Percentiles rank a stretch among this genome's conserved stretches.
These are phyloP conservation scores for Sarcodon aspratus DNA, from an alignment of 768 basidiomycete species.

Conservation along the genomic window DNA sequence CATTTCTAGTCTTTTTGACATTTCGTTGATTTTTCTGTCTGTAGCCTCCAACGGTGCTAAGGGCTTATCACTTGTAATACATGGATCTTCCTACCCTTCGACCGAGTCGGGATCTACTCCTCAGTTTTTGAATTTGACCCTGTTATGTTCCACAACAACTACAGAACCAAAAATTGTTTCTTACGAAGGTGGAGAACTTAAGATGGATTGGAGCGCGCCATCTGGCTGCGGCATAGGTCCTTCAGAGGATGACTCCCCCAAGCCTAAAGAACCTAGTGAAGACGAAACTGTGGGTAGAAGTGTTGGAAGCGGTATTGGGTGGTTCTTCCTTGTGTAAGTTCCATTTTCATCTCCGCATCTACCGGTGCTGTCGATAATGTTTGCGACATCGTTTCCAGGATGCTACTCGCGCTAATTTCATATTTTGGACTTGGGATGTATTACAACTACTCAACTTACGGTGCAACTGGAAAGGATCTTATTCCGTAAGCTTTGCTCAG, in stretches of 20 bases:
- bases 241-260: slow-evolving; percentile 5
- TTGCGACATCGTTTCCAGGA: slow-evolving; percentile 20
- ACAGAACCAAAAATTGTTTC: slow-evolving; percentile 41
- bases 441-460: slow-evolving; percentile 83
- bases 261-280: slow-evolving; percentile 20
- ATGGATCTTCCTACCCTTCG: slow-evolving; percentile 52
- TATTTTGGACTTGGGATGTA: slow-evolving; percentile 79
- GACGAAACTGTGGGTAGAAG: slow-evolving; percentile 44
- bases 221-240: slow-evolving; percentile 41
- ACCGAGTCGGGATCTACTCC: slow-evolving; percentile 27
- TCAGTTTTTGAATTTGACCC: slow-evolving; percentile 50
- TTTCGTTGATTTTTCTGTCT: not conserved
- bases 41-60: slow-evolving; percentile 18
- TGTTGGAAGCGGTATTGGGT: slow-evolving; percentile 76
- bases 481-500: slow-evolving; percentile 55
- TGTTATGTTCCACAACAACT: slow-evolving; percentile 39
- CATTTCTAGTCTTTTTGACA: not conserved
- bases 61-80: slow-evolving; percentile 43
- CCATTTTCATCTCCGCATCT: not conserved
- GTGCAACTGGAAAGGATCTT: slow-evolving; percentile 71
- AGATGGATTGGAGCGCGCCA: slow-evolving; percentile 51
- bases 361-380: slow-evolving; percentile 1
- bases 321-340: slow-evolving; percentile 78
- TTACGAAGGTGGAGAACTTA: slow-evolving; percentile 45
- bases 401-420: slow-evolving; percentile 49